phyloP scores from a whole-genome alignment of 1,139 yeast genomes.

The Yamadazyma songkhlaensis region DNA sequence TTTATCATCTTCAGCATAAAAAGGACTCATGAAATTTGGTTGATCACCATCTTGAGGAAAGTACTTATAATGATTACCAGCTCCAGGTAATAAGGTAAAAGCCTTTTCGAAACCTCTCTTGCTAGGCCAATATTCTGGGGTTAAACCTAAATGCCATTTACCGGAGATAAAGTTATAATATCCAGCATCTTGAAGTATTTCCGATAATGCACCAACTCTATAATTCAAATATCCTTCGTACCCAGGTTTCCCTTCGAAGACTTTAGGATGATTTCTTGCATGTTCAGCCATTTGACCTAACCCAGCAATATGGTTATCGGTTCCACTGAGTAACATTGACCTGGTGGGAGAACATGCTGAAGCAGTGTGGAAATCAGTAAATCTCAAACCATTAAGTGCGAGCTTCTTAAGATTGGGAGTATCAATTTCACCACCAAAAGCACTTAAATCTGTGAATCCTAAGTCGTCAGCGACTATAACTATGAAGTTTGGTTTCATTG shows the following conservation, averaged over 20 bases:
- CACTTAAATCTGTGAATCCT: slow-evolving; percentile 56
- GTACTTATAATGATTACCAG: slow-evolving; percentile 55
- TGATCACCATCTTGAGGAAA: slow-evolving; percentile 26
- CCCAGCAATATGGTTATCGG: slow-evolving; percentile 62
- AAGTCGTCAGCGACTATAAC: slow-evolving; percentile 62
- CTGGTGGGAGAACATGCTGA: slow-evolving; percentile 66
- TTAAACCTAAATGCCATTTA: slow-evolving; percentile 58
- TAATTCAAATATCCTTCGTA: slow-evolving; percentile 56
- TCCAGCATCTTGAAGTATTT: slow-evolving; percentile 47
- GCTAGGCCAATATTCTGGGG: slow-evolving; percentile 48
- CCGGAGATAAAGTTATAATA: slow-evolving; percentile 50
- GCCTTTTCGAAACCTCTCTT: slow-evolving; percentile 51
- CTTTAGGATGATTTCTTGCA: slow-evolving; percentile 17
- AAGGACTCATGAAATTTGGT: slow-evolving; percentile 28
- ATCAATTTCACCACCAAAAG: slow-evolving; percentile 58
- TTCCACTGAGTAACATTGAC: slow-evolving; percentile 60
- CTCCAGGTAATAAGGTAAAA: slow-evolving; percentile 54
- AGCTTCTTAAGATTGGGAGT: slow-evolving; percentile 52
- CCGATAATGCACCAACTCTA: slow-evolving; percentile 53
- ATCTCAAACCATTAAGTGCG: slow-evolving; percentile 43
- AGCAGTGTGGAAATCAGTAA: slow-evolving; percentile 62
- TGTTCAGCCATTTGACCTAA: slow-evolving; percentile 60
- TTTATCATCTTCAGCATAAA: slow-evolving; percentile 37
- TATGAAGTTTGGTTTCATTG: slow-evolving; percentile 41
- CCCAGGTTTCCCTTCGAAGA: slow-evolving; percentile 47